Conservation (phyloP, 75 land plant genomes). For the Selaginella moellendorffii region DNA sequence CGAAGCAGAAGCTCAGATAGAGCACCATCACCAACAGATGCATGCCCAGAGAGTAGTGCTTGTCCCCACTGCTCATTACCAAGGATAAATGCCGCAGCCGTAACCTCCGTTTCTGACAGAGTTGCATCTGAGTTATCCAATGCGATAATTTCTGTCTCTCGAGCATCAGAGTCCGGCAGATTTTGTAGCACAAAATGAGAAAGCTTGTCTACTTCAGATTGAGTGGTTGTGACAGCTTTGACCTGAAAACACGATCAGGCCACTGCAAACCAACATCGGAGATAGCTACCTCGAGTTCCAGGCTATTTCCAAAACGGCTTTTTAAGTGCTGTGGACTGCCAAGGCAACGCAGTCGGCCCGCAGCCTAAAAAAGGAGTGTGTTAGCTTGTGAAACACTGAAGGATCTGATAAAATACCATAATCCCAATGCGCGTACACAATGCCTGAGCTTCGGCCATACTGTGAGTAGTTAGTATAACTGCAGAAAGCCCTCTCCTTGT, state of each 20-base stretch:
- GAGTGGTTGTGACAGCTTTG: conserved; percentile 43
- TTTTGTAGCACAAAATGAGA: conserved; percentile 22
- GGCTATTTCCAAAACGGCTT: conserved; percentile 71
- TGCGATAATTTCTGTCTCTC: no score
- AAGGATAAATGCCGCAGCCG: conserved; percentile 27
- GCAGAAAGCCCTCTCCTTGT: conserved; percentile 66
- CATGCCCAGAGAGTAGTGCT: conserved; percentile 15
- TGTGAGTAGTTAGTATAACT: conserved; percentile 83
- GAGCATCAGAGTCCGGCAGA: no score
- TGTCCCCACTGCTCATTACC: conserved; percentile 37
- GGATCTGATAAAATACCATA: conserved; percentile 69
- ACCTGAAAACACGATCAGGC: conserved; percentile 38
- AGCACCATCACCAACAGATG: neutral
- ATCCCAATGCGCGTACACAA: conserved; percentile 80
- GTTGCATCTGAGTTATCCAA: conserved; percentile 31
- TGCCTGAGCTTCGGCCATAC: conserved; percentile 96
- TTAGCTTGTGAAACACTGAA: no score
- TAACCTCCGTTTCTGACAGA: conserved; percentile 39
- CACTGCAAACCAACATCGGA: neutral
- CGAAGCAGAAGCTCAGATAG: neutral
- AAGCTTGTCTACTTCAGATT: conserved; percentile 35
- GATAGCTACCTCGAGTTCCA: conserved; percentile 52
- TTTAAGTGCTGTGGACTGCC: conserved; percentile 90
- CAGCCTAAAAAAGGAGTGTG: conserved; percentile 66
- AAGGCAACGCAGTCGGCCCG: conserved; percentile 61